Evolutionary conservation across 139 green algal genomes (phyloP), one percentile per base, ranked within the genome.

Genomic region (Micractinium conductrix): DNA sequence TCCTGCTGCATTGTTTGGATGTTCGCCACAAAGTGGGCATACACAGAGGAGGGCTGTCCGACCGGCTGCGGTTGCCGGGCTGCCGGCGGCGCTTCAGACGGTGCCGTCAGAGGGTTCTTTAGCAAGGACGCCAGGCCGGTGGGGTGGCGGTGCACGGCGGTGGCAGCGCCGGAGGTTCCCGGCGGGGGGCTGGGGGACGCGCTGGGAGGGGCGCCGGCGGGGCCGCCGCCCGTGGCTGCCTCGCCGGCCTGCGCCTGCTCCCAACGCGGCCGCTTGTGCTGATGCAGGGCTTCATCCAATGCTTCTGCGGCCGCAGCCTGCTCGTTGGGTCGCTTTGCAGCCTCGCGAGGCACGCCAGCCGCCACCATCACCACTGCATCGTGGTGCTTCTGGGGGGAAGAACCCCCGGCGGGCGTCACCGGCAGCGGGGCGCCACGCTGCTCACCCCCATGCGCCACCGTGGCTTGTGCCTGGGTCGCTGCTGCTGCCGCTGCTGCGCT

Each of bases 231-330:
- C 9, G 22, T 4, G 24, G 40, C 21, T 26, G 68, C 35, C 19
- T 4, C 35, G n/a, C 42, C 26, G 5, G 42, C 42, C 22, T 24
- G 21, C 30, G 38, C 8, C 16, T 82, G 76, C 76, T 82, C 55
- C 76, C 76, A 82, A 37, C 38, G 53, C 26, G 55, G 76, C 37
- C 76, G 55, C 58, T 82, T 82, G 55, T 82, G 76, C 6, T 17
- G 58, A 30, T 58, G 55, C 76, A 82, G 28, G 58, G 72, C 72
- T 40, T 58, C 76, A 0, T 55, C 58, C 37, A 82, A 26, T 2
- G 76, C 76, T 19, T 44, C 58, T 9, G 76, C 76, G 30, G 76
- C 76, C 1, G 76, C 76, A 10, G 35, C 70, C 44, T 78, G 70
- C 70, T 78, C 70, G 33, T 16, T 43, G 33, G 65, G 65, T 2